Percentiles rank a stretch among this genome's conserved stretches.
phyloP scores from a whole-genome alignment of 2,329 filamentous ascomycete genomes.

The Madurella mycetomatis region DNA sequence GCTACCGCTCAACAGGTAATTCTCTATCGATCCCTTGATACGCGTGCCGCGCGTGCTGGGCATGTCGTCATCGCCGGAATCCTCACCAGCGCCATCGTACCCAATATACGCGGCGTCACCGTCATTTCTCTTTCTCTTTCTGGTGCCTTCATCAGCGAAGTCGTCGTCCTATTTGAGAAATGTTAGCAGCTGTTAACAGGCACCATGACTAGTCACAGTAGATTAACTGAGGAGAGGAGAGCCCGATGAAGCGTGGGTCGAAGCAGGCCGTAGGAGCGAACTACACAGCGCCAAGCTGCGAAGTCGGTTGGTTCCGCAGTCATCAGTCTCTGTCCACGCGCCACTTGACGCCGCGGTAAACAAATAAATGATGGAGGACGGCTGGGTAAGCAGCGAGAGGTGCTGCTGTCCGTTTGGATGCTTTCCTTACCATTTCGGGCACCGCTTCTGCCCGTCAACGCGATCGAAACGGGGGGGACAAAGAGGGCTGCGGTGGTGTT shows the following conservation, averaged over 20 bases:
- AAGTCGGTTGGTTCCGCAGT: too few relatives aligned
- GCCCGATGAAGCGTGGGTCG: not conserved
- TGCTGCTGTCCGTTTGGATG: too few relatives aligned
- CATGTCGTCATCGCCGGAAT: conserved; percentile 11
- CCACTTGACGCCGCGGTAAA: too few relatives aligned
- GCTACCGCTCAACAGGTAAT: not conserved
- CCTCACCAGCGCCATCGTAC: conserved; percentile 3
- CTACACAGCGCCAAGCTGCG: too few relatives aligned
- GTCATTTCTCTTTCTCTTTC: conserved; percentile 19
- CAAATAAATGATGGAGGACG: too few relatives aligned
- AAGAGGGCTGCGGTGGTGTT: too few relatives aligned
- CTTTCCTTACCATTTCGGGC: too few relatives aligned
- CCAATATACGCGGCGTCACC: conserved; percentile 15
- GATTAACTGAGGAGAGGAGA: too few relatives aligned
- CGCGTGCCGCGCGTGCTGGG: conserved; percentile 4
- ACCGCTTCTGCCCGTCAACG: too few relatives aligned
- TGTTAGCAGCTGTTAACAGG: not conserved
- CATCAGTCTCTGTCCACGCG: too few relatives aligned
- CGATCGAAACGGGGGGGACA: too few relatives aligned
- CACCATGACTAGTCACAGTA: not conserved
- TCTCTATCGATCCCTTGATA: conserved; percentile 5
- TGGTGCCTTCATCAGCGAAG: conserved; percentile 3
- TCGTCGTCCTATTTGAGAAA: not conserved
- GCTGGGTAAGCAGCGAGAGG: too few relatives aligned
- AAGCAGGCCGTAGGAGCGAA: not conserved